A percentile compares a stretch with the other conserved stretches of the same genome.
Conservation (phyloP, 805 yeast genomes). For the Wickerhamiella kurtzmanii region DNA sequence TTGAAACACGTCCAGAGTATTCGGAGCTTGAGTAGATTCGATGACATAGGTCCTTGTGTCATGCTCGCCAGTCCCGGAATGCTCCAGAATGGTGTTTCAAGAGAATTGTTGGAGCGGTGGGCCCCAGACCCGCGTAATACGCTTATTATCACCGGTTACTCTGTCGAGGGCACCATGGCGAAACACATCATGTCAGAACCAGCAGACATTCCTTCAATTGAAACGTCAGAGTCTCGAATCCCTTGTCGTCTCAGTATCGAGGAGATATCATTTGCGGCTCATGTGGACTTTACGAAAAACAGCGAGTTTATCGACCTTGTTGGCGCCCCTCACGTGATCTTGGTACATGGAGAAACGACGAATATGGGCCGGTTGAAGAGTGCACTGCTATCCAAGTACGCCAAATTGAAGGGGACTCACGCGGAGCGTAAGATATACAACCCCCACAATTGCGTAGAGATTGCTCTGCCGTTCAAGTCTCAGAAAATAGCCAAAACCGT, state of each 20-base stretch:
- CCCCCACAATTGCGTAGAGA: constrained; percentile 79
- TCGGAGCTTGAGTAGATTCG: constrained; percentile 67
- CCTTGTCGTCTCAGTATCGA: constrained; percentile 82
- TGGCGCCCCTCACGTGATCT: constrained; percentile 68
- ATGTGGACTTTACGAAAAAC: constrained; percentile 91
- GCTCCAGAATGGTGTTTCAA: constrained; percentile 90
- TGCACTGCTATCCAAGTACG: constrained; percentile 77
- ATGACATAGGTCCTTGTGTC: constrained; percentile 91
- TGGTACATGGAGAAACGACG: constrained; percentile 94
- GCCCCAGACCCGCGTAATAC: constrained; percentile 91
- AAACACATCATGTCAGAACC: constrained; percentile 82
- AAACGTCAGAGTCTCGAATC: constrained; percentile 68
- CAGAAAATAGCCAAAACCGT: constrained; percentile 69
- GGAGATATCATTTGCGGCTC: constrained; percentile 98
- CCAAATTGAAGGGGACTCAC: constrained; percentile 68
- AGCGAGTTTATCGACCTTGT: constrained; percentile 80
- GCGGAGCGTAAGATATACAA: constrained; percentile 83
- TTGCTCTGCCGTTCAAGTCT: constrained; percentile 67
- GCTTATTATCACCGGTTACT: constrained; percentile 85
- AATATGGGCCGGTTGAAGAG: constrained; percentile 98
- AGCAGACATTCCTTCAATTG: constrained; percentile 66
- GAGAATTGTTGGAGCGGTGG: constrained; percentile 89
- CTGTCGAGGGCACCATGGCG: constrained; percentile 98
- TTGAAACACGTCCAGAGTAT: constrained; percentile 75
- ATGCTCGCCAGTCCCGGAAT: constrained; percentile 96